Conservation (phyloP, 108 stramenopile genomes). For the Cyclotella kingstonii region DNA sequence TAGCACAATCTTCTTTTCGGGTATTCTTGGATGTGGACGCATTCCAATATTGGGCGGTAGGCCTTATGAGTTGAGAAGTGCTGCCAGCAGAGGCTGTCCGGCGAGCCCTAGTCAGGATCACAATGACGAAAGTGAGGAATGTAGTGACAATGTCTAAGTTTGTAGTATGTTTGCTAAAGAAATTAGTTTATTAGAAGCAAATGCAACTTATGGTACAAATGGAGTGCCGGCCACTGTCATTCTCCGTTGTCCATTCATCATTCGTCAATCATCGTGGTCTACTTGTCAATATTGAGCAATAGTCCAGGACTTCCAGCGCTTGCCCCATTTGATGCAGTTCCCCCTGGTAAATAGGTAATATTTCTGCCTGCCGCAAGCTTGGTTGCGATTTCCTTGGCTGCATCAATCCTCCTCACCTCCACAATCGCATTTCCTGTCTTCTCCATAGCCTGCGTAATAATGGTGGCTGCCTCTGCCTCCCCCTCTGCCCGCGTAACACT, state of each 20-base stretch:
- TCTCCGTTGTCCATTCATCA: too few relatives aligned
- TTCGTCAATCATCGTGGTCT: too few relatives aligned
- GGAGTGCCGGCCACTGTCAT: too few relatives aligned
- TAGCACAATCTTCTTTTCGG: conserved; percentile 67
- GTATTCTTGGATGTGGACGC: conserved; percentile 58
- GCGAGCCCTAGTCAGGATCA: too few relatives aligned
- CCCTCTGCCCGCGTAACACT: conserved; percentile 98
- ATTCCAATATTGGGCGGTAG: conserved; percentile 61
- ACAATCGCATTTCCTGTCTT: conserved; percentile 96
- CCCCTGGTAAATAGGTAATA: conserved; percentile 94
- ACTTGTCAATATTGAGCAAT: conserved; percentile 61
- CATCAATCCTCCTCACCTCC: conserved; percentile 99
- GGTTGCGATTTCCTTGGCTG: conserved; percentile 98
- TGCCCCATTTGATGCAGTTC: conserved; percentile 49
- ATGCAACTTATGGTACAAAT: too few relatives aligned
- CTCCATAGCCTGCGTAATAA: conserved; percentile 97
- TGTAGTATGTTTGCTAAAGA: too few relatives aligned
- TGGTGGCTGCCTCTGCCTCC: conserved; percentile 96
- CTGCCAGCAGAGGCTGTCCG: neutral
- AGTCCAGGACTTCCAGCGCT: conserved; percentile 40
- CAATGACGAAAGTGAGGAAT: too few relatives aligned
- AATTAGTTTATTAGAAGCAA: too few relatives aligned
- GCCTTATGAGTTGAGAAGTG: conserved; percentile 13
- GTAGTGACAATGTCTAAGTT: too few relatives aligned
- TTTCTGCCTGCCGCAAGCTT: conserved; percentile 91